Base-by-base conservation (phyloP, 768 basidiomycete species). In the Kwoniella botswanensis region DNA sequence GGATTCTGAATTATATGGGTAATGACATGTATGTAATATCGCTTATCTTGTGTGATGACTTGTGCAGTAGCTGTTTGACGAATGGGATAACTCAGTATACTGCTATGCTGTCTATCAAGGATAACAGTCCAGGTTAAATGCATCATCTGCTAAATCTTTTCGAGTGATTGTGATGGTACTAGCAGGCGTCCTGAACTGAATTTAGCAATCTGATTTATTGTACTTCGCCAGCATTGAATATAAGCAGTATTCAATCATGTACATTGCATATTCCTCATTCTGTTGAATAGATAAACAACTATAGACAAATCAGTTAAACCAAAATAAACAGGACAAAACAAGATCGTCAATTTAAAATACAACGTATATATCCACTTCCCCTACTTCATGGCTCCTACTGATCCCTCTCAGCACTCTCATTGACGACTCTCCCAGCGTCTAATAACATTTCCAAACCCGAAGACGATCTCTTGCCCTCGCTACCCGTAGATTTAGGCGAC, bases 1-100 rank as follows among this genome's bases (percentile, higher is more conserved):
- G 7, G 78, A 81, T 67, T 71, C 80, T 1, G 80, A 79, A 46
- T 17, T 81, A 17, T 81, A 81, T 44, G 80, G 80, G 22, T 81
- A 62, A 52, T 24, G 41, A 24, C 57, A 46, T 62, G 35, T 60
- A 60, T 60, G 6, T 35, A 35, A 35, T 0, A 35, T 35, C 35
- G 5, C 7, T 35, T 35, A 35, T 5, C 5, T 35, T 9, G 35
- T 35, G 35, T 35, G 35, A 35, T 35, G 35, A 35, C 35, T 35
- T 35, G 35, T 35, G 35, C 35, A 35, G 35, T 35, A 35, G 35
- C 3, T 35, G 7, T 35, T 35, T 35, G 35, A 35, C 7, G 35
- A 35, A 35, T 35, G 35, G 35, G 35, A 35, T 7, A 7, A 35
- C 1, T 6, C 7, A 7, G 35, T 35, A 35, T 6, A 35, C 35